Conservation (phyloP, 305 asterid genomes). For the Fraxinus latifolia region DNA sequence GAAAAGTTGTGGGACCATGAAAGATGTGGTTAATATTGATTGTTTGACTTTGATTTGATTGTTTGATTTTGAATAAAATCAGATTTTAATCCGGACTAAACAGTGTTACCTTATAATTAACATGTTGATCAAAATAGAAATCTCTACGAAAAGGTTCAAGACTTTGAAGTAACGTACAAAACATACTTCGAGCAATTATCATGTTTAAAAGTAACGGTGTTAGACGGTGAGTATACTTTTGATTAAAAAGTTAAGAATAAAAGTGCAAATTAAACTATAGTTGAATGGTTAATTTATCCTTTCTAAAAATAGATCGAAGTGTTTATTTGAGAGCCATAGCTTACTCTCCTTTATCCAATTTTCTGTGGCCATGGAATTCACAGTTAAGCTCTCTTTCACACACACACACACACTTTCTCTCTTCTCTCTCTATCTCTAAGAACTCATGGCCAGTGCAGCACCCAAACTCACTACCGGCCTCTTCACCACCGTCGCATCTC, state of each 20-base stretch:
- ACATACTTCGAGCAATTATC: background rate
- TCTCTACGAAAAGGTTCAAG: too few species aligned
- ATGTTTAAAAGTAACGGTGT: too few species aligned
- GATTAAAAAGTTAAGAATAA: background rate
- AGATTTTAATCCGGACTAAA: too few species aligned
- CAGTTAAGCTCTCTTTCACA: background rate
- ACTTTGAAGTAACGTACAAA: too few species aligned
- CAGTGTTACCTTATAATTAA: too few species aligned
- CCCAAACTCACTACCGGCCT: constrained; percentile 32
- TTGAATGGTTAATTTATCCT: background rate
- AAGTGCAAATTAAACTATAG: background rate
- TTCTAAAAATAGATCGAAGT: background rate
- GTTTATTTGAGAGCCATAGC: background rate
- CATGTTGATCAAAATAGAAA: too few species aligned
- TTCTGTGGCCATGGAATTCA: constrained; percentile 37
- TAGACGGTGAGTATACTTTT: too few species aligned
- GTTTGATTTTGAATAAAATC: too few species aligned
- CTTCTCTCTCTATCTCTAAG: constrained; percentile 17
- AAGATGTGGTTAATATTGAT: too few species aligned
- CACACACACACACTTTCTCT: background rate
- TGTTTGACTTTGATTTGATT: too few species aligned
- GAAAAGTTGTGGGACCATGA: too few species aligned
- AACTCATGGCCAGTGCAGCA: constrained; percentile 28
- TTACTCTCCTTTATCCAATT: constrained; percentile 17
- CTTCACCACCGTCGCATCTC: constrained; percentile 33